Evolutionary conservation across 495 filamentous ascomycete species (phyloP).

Genomic region (Penicillium salamii): DNA sequence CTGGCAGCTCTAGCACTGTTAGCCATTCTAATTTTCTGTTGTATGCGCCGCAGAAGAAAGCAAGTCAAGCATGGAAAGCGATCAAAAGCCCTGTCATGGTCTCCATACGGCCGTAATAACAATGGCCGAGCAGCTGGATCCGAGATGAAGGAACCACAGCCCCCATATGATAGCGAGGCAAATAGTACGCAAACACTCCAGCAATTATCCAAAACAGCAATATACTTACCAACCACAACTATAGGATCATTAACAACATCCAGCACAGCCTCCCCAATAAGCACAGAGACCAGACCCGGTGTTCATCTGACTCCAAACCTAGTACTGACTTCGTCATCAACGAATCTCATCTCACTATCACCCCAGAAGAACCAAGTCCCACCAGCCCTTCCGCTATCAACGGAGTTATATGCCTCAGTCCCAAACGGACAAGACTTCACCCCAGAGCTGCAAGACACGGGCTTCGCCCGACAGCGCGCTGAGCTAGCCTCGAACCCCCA

Average conservation of each 20-base stretch:
- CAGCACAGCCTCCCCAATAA: neutral
- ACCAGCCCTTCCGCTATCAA: conserved; percentile 3
- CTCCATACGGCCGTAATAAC: neutral
- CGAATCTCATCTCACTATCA: neutral
- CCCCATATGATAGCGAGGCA: conserved; percentile 3
- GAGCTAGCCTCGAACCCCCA: conserved; percentile 26
- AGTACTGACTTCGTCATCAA: neutral
- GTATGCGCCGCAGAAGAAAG: conserved; percentile 22
- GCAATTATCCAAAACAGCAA: neutral
- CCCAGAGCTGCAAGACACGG: conserved; percentile 34
- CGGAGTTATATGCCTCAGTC: conserved; percentile 6
- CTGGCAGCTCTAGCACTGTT: conserved; percentile 18
- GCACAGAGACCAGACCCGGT: neutral
- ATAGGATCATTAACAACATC: neutral
- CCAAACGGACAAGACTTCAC: conserved; percentile 5
- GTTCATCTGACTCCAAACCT: neutral
- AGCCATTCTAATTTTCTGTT: conserved; percentile 16
- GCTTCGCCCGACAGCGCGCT: conserved; percentile 25
- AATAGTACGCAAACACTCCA: neutral
- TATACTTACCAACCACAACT: neutral
- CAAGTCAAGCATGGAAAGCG: neutral
- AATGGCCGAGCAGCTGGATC: conserved; percentile 5
- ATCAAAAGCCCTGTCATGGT: conserved; percentile 4
- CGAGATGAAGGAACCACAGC: neutral
- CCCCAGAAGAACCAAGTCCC: neutral